Evolutionary conservation across 2,329 filamentous ascomycete genomes (phyloP), one percentile per base, ranked within the genome.

Genomic region (Xylaria sp.): DNA sequence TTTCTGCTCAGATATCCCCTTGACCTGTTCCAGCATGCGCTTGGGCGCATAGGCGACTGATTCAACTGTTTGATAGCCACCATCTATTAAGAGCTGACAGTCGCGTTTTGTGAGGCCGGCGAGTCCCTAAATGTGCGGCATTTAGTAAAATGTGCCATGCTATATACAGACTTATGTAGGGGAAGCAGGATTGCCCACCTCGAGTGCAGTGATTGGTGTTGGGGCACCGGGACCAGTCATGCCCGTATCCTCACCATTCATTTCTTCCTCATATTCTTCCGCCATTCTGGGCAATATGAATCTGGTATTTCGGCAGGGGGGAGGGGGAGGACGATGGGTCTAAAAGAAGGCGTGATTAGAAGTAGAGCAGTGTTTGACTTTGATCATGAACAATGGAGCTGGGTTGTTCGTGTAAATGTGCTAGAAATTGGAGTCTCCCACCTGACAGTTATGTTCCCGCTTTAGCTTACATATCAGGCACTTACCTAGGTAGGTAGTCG

Each of bases 1-100:
- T 79, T 99, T 99, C 77, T 97, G 92, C 81, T 98, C 95, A 1
- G 96, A 99, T 39, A 99, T 97, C 65, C 96, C 96, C 80, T 98
- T 99, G 81, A 99, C 95, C 79, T 97, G 93, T 80, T 99, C 95
- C 19, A 99, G 83, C 65, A 91, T 84, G 76, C 95, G 89, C 61
- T 88, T 92, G 78, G 96, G 89, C 2, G 89, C 98, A 79, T 99
- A 99, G 58, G 96, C 96, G 69, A 99, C 92, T 1, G 94, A 91
- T 81, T 99, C 96, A 45, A 99, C 94, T 0, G 96, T 99, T 79
- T 98, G 93, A 80, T 90, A 98, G 4, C 96, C 96, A 47, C 93
- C 94, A 76, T 98, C 95, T 19, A 97, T 85, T 24, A 99, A 89
- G 47, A 98, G 85, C 78, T 98, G 96, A 74, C 98, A 97, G 78